Conservation (phyloP, 192 early-diverging fungal genomes). For the Rhizophlyctis rosea region DNA sequence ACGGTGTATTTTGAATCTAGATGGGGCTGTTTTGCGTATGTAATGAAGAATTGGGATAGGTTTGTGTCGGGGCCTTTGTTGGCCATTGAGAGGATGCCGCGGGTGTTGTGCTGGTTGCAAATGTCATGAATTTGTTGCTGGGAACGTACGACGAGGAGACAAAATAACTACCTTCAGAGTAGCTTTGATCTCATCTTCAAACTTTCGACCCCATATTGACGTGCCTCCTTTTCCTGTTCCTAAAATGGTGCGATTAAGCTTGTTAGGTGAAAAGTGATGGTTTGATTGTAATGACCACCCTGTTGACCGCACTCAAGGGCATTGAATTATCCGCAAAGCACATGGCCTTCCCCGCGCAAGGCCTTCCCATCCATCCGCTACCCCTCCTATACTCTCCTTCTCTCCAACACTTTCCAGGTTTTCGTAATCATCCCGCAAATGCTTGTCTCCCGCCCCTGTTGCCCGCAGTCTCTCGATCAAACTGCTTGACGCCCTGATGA, state of each 20-base stretch:
- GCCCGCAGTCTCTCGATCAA: too few species aligned
- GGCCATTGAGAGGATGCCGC: constrained; percentile 91
- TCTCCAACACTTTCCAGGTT: too few species aligned
- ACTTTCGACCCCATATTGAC: constrained; percentile 43
- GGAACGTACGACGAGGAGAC: not conserved
- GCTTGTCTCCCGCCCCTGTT: too few species aligned
- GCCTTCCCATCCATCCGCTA: too few species aligned
- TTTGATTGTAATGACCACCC: too few species aligned
- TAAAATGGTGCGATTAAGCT: constrained; percentile 23
- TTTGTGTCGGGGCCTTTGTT: constrained; percentile 88
- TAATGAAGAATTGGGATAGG: constrained; percentile 72
- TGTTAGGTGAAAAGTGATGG: too few species aligned
- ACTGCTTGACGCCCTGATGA: too few species aligned
- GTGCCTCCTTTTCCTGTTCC: constrained; percentile 51
- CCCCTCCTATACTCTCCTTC: too few species aligned
- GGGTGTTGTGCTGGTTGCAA: constrained; percentile 68
- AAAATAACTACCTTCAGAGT: constrained; percentile 59
- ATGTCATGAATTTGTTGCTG: constrained; percentile 2
- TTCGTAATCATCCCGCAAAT: too few species aligned
- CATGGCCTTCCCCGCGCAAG: too few species aligned
- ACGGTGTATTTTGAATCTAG: constrained; percentile 90
- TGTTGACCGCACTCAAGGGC: too few species aligned
- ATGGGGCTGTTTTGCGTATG: constrained; percentile 80
- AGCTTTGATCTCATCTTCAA: constrained; percentile 52
- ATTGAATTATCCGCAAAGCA: constrained; percentile 41